Percentiles rank a stretch among this genome's conserved stretches.
Evolutionary conservation across 2,329 filamentous ascomycete genomes (phyloP).

Genomic region (Sporothrix sp.): DNA sequence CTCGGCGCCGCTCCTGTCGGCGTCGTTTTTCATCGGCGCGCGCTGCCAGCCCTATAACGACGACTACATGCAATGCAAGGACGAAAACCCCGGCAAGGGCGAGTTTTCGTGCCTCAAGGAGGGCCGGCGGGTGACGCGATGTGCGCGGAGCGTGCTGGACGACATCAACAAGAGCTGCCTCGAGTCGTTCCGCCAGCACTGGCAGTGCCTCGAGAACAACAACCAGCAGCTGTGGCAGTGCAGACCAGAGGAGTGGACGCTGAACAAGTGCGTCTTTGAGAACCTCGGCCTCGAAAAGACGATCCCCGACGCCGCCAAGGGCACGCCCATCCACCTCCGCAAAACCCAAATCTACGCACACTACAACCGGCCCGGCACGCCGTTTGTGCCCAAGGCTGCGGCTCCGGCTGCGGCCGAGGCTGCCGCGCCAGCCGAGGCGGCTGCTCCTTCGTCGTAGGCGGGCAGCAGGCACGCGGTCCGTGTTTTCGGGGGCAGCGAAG

Average conservation of each 20-base stretch:
- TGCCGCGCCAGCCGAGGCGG: slow-evolving; percentile 11
- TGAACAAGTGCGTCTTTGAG: slow-evolving; percentile 93
- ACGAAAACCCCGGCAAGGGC: slow-evolving; percentile 77
- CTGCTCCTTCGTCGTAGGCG: slow-evolving; percentile 18
- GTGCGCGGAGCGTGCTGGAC: slow-evolving; percentile 88
- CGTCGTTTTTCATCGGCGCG: slow-evolving; percentile 93
- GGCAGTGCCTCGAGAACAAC: slow-evolving; percentile 91
- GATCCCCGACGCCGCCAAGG: slow-evolving; percentile 62
- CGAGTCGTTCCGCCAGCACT: slow-evolving; percentile 83
- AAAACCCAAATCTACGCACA: slow-evolving; percentile 54
- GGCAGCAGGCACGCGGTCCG: no score
- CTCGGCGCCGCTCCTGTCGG: slow-evolving; percentile 84
- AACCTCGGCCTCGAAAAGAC: slow-evolving; percentile 81
- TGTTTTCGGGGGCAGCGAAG: no score
- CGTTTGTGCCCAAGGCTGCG: slow-evolving; percentile 22
- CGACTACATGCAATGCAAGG: slow-evolving; percentile 99
- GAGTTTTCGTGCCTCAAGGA: slow-evolving; percentile 95
- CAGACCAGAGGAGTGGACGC: slow-evolving; percentile 71
- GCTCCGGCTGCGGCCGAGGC: no score
- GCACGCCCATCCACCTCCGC: slow-evolving; percentile 65
- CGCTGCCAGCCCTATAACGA: slow-evolving; percentile 94
- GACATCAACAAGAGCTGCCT: slow-evolving; percentile 96
- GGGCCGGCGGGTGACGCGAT: slow-evolving; percentile 90
- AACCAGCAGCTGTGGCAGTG: slow-evolving; percentile 98
- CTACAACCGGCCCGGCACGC: slow-evolving; percentile 21